Evolutionary conservation across 495 filamentous ascomycete genomes (phyloP).

Genomic region (Arthonia radiata): DNA sequence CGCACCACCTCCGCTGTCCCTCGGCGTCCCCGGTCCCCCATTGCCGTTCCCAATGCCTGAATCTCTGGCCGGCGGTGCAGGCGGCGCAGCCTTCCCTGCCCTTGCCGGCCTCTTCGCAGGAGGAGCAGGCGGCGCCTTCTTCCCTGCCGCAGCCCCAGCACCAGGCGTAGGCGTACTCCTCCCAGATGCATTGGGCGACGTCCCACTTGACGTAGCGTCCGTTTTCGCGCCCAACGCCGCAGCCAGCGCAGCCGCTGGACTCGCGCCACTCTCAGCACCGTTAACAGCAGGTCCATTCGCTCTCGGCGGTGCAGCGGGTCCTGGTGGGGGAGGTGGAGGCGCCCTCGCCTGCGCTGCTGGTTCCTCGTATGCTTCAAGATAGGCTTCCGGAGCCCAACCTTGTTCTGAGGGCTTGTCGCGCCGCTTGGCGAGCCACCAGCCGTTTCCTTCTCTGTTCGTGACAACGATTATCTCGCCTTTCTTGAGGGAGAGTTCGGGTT

Average conservation of each 20-base stretch:
- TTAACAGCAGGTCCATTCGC: slow-evolving; percentile 1
- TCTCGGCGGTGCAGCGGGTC: slow-evolving; percentile 9
- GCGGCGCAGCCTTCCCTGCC: slow-evolving; percentile 62
- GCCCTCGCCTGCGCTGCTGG: no score
- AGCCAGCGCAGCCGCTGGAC: slow-evolving; percentile 1
- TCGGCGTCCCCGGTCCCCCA: slow-evolving; percentile 31
- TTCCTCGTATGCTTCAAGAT: slow-evolving; percentile 71
- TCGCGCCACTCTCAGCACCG: slow-evolving; percentile 1
- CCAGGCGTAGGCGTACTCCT: slow-evolving; percentile 14
- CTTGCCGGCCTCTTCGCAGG: no score
- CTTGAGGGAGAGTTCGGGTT: slow-evolving; percentile 54
- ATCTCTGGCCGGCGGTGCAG: slow-evolving; percentile 70
- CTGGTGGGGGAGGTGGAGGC: slow-evolving; percentile 15
- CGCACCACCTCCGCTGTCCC: slow-evolving; percentile 33
- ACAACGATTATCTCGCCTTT: slow-evolving; percentile 64
- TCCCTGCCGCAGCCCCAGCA: slow-evolving; percentile 24
- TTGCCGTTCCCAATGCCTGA: slow-evolving; percentile 42
- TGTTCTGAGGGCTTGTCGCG: slow-evolving; percentile 31
- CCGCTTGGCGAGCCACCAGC: slow-evolving; percentile 84
- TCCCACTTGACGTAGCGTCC: slow-evolving; percentile 27
- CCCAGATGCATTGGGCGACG: slow-evolving; percentile 24
- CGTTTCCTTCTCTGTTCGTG: slow-evolving; percentile 71
- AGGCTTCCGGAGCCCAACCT: slow-evolving; percentile 84
- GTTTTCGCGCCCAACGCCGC: slow-evolving; percentile 15
- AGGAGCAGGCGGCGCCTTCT: slow-evolving; percentile 25